Evolutionary conservation across 2,329 filamentous ascomycete species (phyloP).

Genomic region (Cladorrhinum sp.): DNA sequence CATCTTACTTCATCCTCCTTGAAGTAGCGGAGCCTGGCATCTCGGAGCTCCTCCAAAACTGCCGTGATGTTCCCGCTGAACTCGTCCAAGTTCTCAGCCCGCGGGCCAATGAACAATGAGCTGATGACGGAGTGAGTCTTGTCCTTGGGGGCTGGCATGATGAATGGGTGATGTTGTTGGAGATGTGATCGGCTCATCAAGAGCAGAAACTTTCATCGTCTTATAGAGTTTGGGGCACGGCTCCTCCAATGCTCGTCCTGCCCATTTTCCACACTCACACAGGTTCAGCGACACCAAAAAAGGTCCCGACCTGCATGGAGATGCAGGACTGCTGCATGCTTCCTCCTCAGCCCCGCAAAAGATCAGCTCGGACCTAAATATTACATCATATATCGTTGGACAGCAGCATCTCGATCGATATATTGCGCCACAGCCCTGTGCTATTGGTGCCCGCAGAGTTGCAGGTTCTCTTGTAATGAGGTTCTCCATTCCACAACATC

Average conservation of each 20-base stretch:
- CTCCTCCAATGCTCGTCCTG: not conserved
- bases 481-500: too few species aligned
- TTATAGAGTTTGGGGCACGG: not conserved
- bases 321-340: not conserved
- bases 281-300: not conserved
- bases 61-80: constrained; percentile 24
- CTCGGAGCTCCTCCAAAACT: constrained; percentile 50
- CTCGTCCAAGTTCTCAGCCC: constrained; percentile 20
- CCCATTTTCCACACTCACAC: not conserved
- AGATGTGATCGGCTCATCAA: too few species aligned
- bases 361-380: not conserved
- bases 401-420: not conserved
- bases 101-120: constrained; percentile 22
- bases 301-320: not conserved
- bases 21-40: constrained; percentile 13
- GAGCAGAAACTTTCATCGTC: not conserved
- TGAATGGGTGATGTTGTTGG: not conserved
- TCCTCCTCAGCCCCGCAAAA: not conserved
- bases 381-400: not conserved
- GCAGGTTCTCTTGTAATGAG: too few species aligned
- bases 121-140: constrained; percentile 19
- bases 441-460: not conserved
- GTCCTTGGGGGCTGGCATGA: constrained; percentile 1
- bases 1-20: constrained; percentile 34
- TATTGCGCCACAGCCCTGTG: not conserved